phyloP scores from a whole-genome alignment of 2,329 filamentous ascomycete species.

The Metarhizium guizhouense region DNA sequence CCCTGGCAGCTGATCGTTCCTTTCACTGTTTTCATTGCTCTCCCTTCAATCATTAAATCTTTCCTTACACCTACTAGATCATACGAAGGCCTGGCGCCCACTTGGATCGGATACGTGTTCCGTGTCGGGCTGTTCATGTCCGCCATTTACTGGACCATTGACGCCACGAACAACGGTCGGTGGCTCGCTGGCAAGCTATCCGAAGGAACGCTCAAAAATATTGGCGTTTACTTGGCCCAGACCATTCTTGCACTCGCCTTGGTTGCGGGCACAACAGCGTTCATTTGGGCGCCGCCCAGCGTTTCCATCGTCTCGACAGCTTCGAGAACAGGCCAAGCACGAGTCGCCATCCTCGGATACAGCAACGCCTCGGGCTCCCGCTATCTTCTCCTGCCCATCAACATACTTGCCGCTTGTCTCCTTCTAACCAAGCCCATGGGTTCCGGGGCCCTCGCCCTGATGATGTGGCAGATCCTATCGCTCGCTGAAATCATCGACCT shows the following conservation, averaged over 20 bases:
- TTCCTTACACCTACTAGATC: constrained; percentile 78
- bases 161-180: constrained; percentile 77
- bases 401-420: constrained; percentile 67
- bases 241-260: constrained; percentile 70
- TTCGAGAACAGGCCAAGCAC: constrained; percentile 34
- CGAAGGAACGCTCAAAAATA: constrained; percentile 57
- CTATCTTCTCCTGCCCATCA: constrained; percentile 75
- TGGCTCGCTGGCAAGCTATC: constrained; percentile 57
- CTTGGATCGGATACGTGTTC: constrained; percentile 77
- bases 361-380: constrained; percentile 87
- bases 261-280: constrained; percentile 76
- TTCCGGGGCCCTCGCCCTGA: constrained; percentile 69
- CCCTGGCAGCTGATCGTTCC: constrained; percentile 82
- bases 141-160: constrained; percentile 79
- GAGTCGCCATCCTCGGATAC: constrained; percentile 79
- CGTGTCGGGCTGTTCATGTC: constrained; percentile 66
- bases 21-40: constrained; percentile 58
- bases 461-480: constrained; percentile 83
- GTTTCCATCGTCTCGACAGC: constrained; percentile 58
- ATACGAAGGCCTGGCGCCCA: constrained; percentile 75
- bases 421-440: constrained; percentile 94
- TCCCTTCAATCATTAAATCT: constrained; percentile 68
- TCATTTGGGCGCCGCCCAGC: constrained; percentile 76
- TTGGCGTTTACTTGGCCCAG: constrained; percentile 72
- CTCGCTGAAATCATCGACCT: constrained; percentile 57